Evolutionary conservation across 2,329 filamentous ascomycete genomes (phyloP), one percentile per base, ranked within the genome.

Genomic region (Canariomyces notabilis): DNA sequence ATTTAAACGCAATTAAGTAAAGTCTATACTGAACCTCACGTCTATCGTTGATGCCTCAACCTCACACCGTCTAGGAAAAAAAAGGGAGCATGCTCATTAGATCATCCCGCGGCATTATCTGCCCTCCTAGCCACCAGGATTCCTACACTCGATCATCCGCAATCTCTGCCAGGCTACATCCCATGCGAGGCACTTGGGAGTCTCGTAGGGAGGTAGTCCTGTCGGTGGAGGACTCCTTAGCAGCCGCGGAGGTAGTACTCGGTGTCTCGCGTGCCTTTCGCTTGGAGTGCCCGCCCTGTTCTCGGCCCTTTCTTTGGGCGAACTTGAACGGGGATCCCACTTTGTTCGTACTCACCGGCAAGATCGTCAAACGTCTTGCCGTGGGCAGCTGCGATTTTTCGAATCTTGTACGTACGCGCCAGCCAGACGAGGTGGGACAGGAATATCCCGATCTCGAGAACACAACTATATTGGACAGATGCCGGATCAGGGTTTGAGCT

Each of bases 371-470:
- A 76, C 0, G 70, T 75, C 58, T 71, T 73, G 1, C 74, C 75
- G 4, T 67, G 60, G 5, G 63, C 63, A 50, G 75, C 75, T 3
- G 79, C 79, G 51, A 72, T 69, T 46, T 64, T 69, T 12, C 77
- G 71, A 31, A 80, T 59, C 41, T 67, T 64, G 16, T 76, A 70
- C 4, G 79, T 76, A 18, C 77, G 75, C 52, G 75, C 62, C 2
- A 77, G 64, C 80, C 80, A 84, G 46, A 80, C 66, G 8, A 75
- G 61, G 53, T 84, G 80, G 11, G 74, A 80, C 19, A 64, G 38
- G 56, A 82, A 80, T 45, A 84, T 82, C 9, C 79, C 80, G 6
- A 72, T 62, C 58, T 84, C 81, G 11, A 84, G 68, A 3, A 74
- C 35, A 46, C 79, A 69, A 49, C 78, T 80, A 47, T n/a, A n/a